Percentiles rank a stretch among this genome's conserved stretches.
phyloP scores from a whole-genome alignment of 2,329 filamentous ascomycete genomes.

The Talaromyces sp. region DNA sequence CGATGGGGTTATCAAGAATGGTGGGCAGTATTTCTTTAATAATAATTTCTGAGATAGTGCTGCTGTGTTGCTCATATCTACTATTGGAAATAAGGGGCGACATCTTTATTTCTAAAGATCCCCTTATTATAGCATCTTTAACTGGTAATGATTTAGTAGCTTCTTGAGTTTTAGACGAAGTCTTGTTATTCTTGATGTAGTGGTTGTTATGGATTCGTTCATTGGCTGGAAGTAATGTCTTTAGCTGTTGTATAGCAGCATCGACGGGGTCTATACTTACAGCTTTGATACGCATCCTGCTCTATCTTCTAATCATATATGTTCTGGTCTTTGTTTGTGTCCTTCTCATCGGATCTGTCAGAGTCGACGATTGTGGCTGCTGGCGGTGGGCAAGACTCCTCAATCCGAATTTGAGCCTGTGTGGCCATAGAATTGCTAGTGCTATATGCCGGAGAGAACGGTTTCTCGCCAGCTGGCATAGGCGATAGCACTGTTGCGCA shows the following conservation, averaged over 20 bases:
- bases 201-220: neutral
- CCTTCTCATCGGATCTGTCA: neutral
- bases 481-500: neutral
- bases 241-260: constrained; percentile 4
- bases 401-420: neutral
- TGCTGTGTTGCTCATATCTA: neutral
- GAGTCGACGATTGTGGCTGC: neutral
- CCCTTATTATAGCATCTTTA: too few species aligned
- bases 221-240: neutral
- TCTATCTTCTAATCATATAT: neutral
- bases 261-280: neutral
- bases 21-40: too few species aligned
- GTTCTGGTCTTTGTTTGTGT: neutral
- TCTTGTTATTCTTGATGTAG: too few species aligned
- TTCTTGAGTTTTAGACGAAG: too few species aligned
- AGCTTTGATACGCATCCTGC: neutral
- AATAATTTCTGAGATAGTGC: neutral
- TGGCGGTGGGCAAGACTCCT: neutral
- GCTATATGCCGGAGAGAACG: neutral
- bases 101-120: neutral
- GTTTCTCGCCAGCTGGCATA: neutral
- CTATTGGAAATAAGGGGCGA: neutral
- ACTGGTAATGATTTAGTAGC: too few species aligned
- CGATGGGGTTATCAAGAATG: too few species aligned
- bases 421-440: neutral